Percentiles rank a stretch among this genome's conserved stretches.
Evolutionary conservation across 768 basidiomycete species (phyloP).

Genomic region (Leccinum ochraceum): DNA sequence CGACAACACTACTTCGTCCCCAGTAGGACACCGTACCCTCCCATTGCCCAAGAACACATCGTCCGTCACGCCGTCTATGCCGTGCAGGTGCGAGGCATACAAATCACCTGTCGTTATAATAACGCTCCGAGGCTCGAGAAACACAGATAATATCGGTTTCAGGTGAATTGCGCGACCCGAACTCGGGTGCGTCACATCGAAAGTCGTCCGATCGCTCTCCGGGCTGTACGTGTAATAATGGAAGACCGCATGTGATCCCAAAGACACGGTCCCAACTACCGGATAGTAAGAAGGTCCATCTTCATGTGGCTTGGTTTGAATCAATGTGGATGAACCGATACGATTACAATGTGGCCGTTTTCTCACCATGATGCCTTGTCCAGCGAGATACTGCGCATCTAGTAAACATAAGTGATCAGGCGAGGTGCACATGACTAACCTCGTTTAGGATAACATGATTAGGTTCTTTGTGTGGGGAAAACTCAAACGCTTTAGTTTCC

Average conservation of each 20-base stretch:
- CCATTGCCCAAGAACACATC: constrained; percentile 44
- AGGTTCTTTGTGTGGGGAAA: constrained; percentile 63
- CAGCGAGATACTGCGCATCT: constrained; percentile 66
- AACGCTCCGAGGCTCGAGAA: constrained; percentile 85
- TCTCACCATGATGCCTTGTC: constrained; percentile 90
- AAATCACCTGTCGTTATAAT: constrained; percentile 71
- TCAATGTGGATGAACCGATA: constrained; percentile 4
- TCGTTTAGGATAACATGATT: constrained; percentile 94
- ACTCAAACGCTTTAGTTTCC: constrained; percentile 60
- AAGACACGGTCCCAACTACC: constrained; percentile 86
- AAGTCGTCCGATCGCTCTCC: constrained; percentile 15
- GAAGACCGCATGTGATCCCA: constrained; percentile 82
- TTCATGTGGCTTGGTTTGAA: constrained; percentile 72
- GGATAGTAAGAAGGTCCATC: constrained; percentile 90
- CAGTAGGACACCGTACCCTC: constrained; percentile 26
- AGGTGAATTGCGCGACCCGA: constrained; percentile 60
- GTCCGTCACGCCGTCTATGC: constrained; percentile 61
- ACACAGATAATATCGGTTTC: constrained; percentile 64
- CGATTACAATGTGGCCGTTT: constrained; percentile 13
- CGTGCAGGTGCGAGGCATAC: constrained; percentile 77
- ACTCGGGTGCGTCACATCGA: constrained; percentile 24
- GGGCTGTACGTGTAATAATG: constrained; percentile 71
- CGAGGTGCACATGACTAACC: constrained; percentile 37
- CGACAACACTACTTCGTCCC: constrained; percentile 43
- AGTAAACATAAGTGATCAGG: constrained; percentile 15